Conservation (phyloP, 805 yeast genomes). For the Yamadazyma philogaea region DNA sequence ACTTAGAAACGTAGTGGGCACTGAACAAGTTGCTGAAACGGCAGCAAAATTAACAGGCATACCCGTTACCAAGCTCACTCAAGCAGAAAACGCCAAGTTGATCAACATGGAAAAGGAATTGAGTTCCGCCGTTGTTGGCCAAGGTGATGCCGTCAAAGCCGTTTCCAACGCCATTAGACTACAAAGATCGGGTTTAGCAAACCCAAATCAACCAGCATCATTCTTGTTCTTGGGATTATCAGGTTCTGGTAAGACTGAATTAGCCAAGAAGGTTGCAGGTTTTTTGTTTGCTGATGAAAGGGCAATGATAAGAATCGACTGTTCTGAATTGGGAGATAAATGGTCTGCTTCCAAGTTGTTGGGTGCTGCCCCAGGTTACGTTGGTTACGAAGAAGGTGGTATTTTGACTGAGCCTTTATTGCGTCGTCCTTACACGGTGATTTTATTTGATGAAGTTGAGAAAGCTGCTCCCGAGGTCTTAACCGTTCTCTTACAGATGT, state of each 20-base stretch:
- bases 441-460: slow-evolving; percentile 95
- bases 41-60: slow-evolving; percentile 96
- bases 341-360: slow-evolving; percentile 91
- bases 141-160: slow-evolving; percentile 91
- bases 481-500: slow-evolving; percentile 84
- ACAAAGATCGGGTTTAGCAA: slow-evolving; percentile 90
- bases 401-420: slow-evolving; percentile 87
- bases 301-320: slow-evolving; percentile 96
- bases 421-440: slow-evolving; percentile 93
- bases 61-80: slow-evolving; percentile 90
- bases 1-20: slow-evolving; percentile 85
- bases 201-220: slow-evolving; percentile 95
- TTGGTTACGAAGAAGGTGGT: slow-evolving; percentile 98
- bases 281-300: slow-evolving; percentile 94
- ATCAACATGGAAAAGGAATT: slow-evolving; percentile 91
- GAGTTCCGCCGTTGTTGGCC: slow-evolving; percentile 86
- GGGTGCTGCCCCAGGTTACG: slow-evolving; percentile 95
- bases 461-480: slow-evolving; percentile 98
- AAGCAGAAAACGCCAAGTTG: slow-evolving; percentile 90
- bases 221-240: slow-evolving; percentile 92
- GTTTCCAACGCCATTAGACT: slow-evolving; percentile 93
- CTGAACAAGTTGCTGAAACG: slow-evolving; percentile 93
- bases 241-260: slow-evolving; percentile 97
- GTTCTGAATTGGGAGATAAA: slow-evolving; percentile 93
- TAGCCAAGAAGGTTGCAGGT: slow-evolving; percentile 95